These are phyloP conservation scores for Hanseniaspora lachancei DNA, from an alignment of 805 yeast species.

Conservation along the genomic window DNA sequence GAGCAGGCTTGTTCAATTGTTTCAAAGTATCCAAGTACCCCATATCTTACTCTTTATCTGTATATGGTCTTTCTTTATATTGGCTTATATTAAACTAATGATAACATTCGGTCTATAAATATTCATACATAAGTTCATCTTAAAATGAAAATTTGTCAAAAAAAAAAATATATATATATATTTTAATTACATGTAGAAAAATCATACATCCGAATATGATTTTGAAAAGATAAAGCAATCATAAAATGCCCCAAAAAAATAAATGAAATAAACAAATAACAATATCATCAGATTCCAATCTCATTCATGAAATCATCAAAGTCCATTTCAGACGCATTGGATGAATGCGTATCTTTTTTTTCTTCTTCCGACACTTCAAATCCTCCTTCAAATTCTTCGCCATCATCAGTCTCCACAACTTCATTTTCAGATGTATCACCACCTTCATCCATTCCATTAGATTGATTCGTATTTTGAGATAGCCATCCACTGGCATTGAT, in stretches of 20 bases:
- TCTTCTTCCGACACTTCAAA: neutral
- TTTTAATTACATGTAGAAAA: too few species aligned
- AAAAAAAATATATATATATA: neutral
- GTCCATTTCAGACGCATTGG: neutral
- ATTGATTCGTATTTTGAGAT: neutral
- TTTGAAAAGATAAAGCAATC: too few species aligned
- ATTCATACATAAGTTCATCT: neutral
- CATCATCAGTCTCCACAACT: neutral
- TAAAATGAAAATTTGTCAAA: neutral
- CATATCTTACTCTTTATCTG: neutral
- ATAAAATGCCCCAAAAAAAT: neutral
- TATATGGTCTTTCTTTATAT: neutral
- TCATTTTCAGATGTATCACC: neutral
- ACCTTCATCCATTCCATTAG: neutral
- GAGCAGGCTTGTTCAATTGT: neutral
- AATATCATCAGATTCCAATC: neutral
- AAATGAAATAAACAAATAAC: too few species aligned
- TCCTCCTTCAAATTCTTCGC: slow-evolving; percentile 4
- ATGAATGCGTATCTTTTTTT: neutral
- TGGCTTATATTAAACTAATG: neutral
- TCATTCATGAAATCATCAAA: slow-evolving; percentile 8
- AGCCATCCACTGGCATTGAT: slow-evolving; percentile 5
- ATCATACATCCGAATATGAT: too few species aligned
- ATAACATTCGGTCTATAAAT: neutral
- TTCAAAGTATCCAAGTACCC: slow-evolving; percentile 10